phyloP scores from a whole-genome alignment of 805 yeast species.

The Kazachstania viticola region DNA sequence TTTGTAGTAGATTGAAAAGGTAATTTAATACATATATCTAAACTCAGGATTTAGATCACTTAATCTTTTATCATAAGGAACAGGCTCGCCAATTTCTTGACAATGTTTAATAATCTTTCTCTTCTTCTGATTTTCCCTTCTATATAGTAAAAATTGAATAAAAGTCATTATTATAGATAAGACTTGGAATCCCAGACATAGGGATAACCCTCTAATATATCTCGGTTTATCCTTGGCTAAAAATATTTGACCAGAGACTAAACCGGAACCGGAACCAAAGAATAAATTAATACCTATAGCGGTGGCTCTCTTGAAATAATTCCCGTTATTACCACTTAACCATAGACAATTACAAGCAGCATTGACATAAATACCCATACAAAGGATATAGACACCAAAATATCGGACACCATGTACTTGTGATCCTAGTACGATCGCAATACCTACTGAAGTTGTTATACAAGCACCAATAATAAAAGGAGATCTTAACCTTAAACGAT shows the following conservation, averaged over 20 bases:
- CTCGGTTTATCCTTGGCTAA: constrained; percentile 29
- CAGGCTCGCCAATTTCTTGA: constrained; percentile 24
- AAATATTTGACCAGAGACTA: constrained; percentile 30
- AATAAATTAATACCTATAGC: constrained; percentile 29
- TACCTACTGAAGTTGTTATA: constrained; percentile 24
- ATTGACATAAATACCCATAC: constrained; percentile 31
- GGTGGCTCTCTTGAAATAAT: constrained; percentile 31
- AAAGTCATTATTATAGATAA: constrained; percentile 30
- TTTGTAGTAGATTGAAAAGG: no score
- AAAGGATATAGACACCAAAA: constrained; percentile 29
- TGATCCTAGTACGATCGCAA: constrained; percentile 26
- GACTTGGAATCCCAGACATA: constrained; percentile 34
- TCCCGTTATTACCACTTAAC: constrained; percentile 31
- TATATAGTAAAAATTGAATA: constrained; percentile 24
- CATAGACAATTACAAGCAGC: constrained; percentile 31
- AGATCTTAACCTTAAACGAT: constrained; percentile 36
- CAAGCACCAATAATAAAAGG: constrained; percentile 28
- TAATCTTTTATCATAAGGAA: constrained; percentile 24
- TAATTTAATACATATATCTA: constrained; percentile 32
- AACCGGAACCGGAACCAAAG: constrained; percentile 29
- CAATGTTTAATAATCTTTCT: constrained; percentile 24
- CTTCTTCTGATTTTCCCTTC: constrained; percentile 29
- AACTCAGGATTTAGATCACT: constrained; percentile 35
- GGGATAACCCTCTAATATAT: constrained; percentile 30
- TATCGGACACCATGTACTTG: constrained; percentile 27